These are phyloP conservation scores for Boletus rufocinnamomeus DNA, from an alignment of 768 basidiomycete genomes.

Conservation along the genomic window DNA sequence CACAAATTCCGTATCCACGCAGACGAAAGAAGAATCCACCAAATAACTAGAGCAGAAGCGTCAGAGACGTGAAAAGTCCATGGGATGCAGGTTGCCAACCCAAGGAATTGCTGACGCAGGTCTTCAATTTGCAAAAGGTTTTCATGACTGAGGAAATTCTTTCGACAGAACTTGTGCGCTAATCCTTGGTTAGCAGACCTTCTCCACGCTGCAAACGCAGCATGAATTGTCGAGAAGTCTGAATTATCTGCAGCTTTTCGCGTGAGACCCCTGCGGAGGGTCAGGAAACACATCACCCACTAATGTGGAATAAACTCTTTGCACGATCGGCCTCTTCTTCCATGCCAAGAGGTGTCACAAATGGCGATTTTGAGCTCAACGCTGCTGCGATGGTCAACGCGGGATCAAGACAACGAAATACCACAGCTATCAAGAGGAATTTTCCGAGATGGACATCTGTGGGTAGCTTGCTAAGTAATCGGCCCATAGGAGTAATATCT, in stretches of 20 bases:
- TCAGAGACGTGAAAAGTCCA: constrained; percentile 4
- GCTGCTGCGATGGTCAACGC: constrained; percentile 96
- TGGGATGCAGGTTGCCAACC: constrained; percentile 40
- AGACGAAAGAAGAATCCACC: constrained; percentile 85
- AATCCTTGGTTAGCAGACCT: constrained; percentile 59
- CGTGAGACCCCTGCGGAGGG: neutral
- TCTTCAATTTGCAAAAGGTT: constrained; percentile 97
- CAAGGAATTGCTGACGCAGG: constrained; percentile 85
- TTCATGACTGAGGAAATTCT: constrained; percentile 84
- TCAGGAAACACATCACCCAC: constrained; percentile 42
- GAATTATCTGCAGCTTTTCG: constrained; percentile 67
- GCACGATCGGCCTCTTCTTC: constrained; percentile 87
- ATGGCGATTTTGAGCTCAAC: constrained; percentile 91
- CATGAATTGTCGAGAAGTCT: constrained; percentile 92
- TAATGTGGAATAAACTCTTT: constrained; percentile 74
- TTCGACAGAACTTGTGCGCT: constrained; percentile 76
- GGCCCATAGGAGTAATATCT: constrained; percentile 94
- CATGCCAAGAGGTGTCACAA: constrained; percentile 83
- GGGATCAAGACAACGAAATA: constrained; percentile 91
- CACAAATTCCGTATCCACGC: constrained; percentile 61
- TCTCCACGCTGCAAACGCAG: constrained; percentile 88
- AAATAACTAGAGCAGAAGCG: constrained; percentile 58
- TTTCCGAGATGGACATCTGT: constrained; percentile 97
- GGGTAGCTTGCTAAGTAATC: constrained; percentile 85
- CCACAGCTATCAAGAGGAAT: constrained; percentile 79